A percentile compares a stretch with the other conserved stretches of the same genome.
Evolutionary conservation across 306 rosid species (phyloP).

Genomic region (Quercus dentata): DNA sequence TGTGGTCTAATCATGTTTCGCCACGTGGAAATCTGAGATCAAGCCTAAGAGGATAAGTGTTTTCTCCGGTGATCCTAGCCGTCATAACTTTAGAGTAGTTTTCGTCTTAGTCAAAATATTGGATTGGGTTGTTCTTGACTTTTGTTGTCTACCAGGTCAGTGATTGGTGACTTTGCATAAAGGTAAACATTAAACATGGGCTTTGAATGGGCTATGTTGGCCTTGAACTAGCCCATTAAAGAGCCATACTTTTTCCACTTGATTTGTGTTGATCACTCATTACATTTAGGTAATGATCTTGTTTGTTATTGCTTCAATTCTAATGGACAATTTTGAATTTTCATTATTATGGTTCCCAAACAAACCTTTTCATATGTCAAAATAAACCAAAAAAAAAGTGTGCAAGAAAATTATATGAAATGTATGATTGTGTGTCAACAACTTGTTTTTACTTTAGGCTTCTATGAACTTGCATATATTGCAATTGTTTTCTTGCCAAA

Average conservation of each 20-base stretch:
- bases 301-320: background rate
- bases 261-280: background rate
- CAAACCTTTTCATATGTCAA: slow-evolving; percentile 1
- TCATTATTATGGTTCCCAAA: background rate
- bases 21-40: background rate
- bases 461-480: background rate
- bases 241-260: background rate
- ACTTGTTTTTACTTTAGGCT: background rate
- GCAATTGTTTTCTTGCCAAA: background rate
- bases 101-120: background rate
- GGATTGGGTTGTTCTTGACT: background rate
- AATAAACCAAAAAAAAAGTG: background rate
- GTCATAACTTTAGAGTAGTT: background rate
- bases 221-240: background rate
- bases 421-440: slow-evolving; percentile 7
- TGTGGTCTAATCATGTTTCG: too few relatives aligned
- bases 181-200: background rate
- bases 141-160: background rate
- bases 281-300: slow-evolving; percentile 6
- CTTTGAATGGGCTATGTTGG: background rate
- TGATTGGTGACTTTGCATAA: background rate
- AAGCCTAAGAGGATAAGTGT: background rate
- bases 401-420: background rate
- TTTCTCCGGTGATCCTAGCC: background rate
- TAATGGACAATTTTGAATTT: background rate